Percentiles rank a stretch among this genome's conserved stretches.
Evolutionary conservation across 139 green algal species (phyloP).

Genomic region (Coelastrella sp.): DNA sequence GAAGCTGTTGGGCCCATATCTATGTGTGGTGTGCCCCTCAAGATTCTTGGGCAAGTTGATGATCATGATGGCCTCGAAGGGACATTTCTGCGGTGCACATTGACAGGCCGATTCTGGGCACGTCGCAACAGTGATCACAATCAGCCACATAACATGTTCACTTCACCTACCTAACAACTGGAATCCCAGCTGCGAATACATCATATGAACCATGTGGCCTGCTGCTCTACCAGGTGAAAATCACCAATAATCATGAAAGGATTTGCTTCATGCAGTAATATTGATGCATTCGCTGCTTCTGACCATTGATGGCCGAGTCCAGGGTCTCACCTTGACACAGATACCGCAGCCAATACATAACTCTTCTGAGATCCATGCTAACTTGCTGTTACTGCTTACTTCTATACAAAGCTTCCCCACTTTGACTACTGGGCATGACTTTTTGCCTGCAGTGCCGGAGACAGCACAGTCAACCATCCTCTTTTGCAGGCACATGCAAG

Average conservation of each 20-base stretch:
- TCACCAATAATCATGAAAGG: too few relatives aligned
- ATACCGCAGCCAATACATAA: constrained; percentile 99
- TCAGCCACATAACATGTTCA: too few relatives aligned
- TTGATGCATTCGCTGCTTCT: too few relatives aligned
- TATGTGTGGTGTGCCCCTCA: constrained; percentile 96
- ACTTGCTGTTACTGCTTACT: constrained; percentile 87
- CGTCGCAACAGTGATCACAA: too few relatives aligned
- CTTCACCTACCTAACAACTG: too few relatives aligned
- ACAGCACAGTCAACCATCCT: too few relatives aligned
- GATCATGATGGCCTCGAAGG: constrained; percentile 99
- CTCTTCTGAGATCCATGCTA: constrained; percentile 97
- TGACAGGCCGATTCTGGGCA: background rate
- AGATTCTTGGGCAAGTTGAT: constrained; percentile 99
- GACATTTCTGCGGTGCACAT: constrained; percentile 90
- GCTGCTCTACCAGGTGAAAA: too few relatives aligned
- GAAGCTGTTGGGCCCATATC: constrained; percentile 99
- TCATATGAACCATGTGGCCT: too few relatives aligned
- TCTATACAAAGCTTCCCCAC: constrained; percentile 98
- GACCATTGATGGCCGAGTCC: too few relatives aligned
- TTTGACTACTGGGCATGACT: constrained; percentile 98
- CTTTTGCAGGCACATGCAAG: too few relatives aligned
- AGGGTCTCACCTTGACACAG: constrained; percentile 93
- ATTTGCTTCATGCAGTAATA: too few relatives aligned
- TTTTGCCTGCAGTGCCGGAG: constrained; percentile 92
- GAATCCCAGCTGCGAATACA: background rate